phyloP scores from a whole-genome alignment of 2,329 filamentous ascomycete genomes.

The Diaporthe capsici region DNA sequence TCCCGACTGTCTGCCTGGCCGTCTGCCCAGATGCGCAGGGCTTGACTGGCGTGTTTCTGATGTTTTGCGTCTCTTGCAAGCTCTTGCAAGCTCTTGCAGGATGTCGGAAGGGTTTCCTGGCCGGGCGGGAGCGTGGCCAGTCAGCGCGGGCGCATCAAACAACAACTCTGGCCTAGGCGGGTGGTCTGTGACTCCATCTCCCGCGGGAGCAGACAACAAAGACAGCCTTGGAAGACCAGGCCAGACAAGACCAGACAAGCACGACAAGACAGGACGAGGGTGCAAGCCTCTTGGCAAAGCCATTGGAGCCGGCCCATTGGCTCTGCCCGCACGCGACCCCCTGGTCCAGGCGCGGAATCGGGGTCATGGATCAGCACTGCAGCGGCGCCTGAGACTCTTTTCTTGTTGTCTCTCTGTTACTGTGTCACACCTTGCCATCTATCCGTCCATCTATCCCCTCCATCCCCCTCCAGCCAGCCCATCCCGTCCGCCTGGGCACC shows the following conservation, averaged over 20 bases:
- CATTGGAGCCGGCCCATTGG: constrained; percentile 2
- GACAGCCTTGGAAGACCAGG: constrained; percentile 18
- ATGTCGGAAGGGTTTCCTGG: constrained; percentile 30
- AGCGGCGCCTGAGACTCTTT: constrained; percentile 31
- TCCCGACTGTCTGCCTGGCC: not conserved
- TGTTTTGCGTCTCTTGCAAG: constrained; percentile 20
- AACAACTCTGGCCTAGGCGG: constrained; percentile 30
- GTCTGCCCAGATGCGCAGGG: not conserved
- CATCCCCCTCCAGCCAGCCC: not conserved
- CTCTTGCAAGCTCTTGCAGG: not conserved
- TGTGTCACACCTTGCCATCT: constrained; percentile 1
- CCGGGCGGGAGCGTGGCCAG: constrained; percentile 19
- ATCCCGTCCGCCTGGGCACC: constrained; percentile 15
- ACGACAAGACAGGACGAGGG: constrained; percentile 30
- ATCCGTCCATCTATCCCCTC: not conserved
- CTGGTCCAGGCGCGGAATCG: constrained; percentile 28
- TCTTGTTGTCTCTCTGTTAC: not conserved
- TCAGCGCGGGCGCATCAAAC: constrained; percentile 30
- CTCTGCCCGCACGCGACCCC: constrained; percentile 24
- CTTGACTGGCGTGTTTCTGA: constrained; percentile 30
- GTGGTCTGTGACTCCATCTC: constrained; percentile 16
- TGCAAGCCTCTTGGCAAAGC: constrained; percentile 4
- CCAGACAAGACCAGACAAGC: constrained; percentile 31
- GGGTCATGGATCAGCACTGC: constrained; percentile 29
- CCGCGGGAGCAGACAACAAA: not conserved